Conservation (phyloP, 768 basidiomycete species). For the Pisolithus microcarpus region DNA sequence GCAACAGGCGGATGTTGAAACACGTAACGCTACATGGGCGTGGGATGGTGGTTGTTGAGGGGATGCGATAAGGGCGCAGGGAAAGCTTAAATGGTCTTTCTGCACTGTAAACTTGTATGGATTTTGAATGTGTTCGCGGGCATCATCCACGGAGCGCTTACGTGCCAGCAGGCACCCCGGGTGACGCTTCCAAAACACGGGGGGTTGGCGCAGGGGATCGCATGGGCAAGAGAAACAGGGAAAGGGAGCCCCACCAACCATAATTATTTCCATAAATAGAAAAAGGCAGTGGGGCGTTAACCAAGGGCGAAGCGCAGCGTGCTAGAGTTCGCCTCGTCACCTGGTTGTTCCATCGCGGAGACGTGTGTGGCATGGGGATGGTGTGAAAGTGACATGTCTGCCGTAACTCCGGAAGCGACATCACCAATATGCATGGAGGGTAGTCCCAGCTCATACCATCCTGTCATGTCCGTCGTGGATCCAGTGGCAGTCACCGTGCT, state of each 20-base stretch:
- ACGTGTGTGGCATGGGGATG: background rate
- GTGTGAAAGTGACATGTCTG: constrained; percentile 10
- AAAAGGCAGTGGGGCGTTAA: constrained; percentile 5
- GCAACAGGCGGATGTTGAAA: no score
- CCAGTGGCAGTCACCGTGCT: background rate
- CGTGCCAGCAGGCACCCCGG: no score
- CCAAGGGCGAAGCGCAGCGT: constrained; percentile 27
- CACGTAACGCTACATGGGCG: no score
- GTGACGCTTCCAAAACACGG: no score
- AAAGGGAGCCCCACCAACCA: constrained; percentile 2
- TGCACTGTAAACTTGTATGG: background rate
- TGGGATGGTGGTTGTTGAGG: no score
- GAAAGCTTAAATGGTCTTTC: no score
- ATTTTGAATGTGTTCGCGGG: background rate
- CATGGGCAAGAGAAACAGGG: constrained; percentile 4
- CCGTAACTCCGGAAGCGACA: background rate
- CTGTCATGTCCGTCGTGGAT: constrained; percentile 2
- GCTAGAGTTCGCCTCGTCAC: constrained; percentile 21
- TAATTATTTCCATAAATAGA: constrained; percentile 26
- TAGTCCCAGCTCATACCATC: constrained; percentile 27
- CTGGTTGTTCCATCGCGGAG: background rate
- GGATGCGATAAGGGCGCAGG: no score
- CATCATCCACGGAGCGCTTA: no score
- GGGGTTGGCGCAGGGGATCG: constrained; percentile 2
- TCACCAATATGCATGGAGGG: constrained; percentile 7